Percentiles rank a stretch among this genome's conserved stretches.
Evolutionary conservation across 441 rosid species (phyloP).

Genomic region (Isatis lusitanica): DNA sequence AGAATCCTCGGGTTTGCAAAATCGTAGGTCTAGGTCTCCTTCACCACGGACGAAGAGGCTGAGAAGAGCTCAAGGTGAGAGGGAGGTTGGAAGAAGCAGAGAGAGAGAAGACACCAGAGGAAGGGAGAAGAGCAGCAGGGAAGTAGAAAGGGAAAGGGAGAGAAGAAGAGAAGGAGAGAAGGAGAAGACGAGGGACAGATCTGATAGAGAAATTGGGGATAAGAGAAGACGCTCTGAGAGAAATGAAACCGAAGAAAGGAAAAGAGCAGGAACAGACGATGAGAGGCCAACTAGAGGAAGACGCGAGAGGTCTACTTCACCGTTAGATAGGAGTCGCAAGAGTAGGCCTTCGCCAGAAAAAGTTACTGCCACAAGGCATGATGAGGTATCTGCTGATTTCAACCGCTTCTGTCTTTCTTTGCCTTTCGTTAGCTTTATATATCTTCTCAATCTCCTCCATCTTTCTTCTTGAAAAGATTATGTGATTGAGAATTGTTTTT

Average conservation of each 20-base stretch:
- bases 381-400: conserved; percentile 69
- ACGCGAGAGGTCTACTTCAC: conserved; percentile 61
- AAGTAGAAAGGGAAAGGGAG: conserved; percentile 37
- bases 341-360: conserved; percentile 53
- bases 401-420: conserved; percentile 18
- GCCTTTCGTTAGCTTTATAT: neutral
- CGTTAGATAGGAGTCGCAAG: conserved; percentile 51
- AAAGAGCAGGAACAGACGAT: conserved; percentile 48
- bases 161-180: conserved; percentile 41
- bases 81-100: conserved; percentile 34
- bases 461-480: neutral
- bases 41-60: conserved; percentile 52
- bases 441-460: neutral
- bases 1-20: conserved; percentile 40
- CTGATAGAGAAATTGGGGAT: conserved; percentile 41
- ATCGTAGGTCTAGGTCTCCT: conserved; percentile 44
- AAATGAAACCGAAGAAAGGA: conserved; percentile 49
- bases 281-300: conserved; percentile 54
- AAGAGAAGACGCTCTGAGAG: conserved; percentile 58
- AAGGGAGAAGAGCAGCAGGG: conserved; percentile 41
- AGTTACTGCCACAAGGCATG: conserved; percentile 41
- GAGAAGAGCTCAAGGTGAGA: conserved; percentile 45
- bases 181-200: conserved; percentile 34
- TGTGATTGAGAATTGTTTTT: conserved; percentile 10
- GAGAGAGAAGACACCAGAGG: conserved; percentile 42